Base-by-base conservation (phyloP, 2,329 filamentous ascomycete genomes). In the Tolypocladium guangdongense region DNA sequence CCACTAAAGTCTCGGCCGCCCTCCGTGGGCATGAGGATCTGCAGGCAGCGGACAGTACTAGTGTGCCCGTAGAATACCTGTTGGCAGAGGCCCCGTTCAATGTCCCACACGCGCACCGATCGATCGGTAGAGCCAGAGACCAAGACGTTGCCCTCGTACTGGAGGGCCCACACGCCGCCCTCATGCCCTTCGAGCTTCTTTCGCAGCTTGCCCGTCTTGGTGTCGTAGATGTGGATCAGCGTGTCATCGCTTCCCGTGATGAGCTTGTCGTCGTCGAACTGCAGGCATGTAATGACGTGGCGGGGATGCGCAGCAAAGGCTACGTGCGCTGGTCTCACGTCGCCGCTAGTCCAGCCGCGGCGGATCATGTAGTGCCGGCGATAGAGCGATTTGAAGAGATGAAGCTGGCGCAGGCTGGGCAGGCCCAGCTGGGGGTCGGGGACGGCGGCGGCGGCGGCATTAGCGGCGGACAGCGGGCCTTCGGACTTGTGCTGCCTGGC, bases 71-170 rank as follows among this genome's bases (percentile, higher is more conserved):
- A 91, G 67, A 99, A 99, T 0, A 96, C 86, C 66, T 99, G 93
- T 12, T 91, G 92, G 68, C 92, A 96, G 47, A 88, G 81, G 0
- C 91, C 93, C 62, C 87, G 87, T 64, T 95, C 90, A 58, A 99
- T 96, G 66, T 99, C 92, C 93, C 93, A 99, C 0, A 99, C 92
- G n/a, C 93, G 84, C n/a, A 99, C 93, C 12, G 93, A 95, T 48
- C 93, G 81, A 70, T 99, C 93, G 0, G 93, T 99, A 7, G 91
- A 96, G 2, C 93, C 93, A 18, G 93, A 99, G 2, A 99, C 93
- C 22, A 99, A 74, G 18, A 88, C 90, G 65, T 97, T 96, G 50
- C 91, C 92, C 65, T 96, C 86, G 66, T 97, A 99, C 68, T 97
- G 91, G 52, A 99, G 73, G 33, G 93, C 93, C 93, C 93, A 99